Evolutionary conservation across 257 asterid genomes (phyloP), one percentile per base, ranked within the genome.

Genomic region (Nicotiana tabacum): DNA sequence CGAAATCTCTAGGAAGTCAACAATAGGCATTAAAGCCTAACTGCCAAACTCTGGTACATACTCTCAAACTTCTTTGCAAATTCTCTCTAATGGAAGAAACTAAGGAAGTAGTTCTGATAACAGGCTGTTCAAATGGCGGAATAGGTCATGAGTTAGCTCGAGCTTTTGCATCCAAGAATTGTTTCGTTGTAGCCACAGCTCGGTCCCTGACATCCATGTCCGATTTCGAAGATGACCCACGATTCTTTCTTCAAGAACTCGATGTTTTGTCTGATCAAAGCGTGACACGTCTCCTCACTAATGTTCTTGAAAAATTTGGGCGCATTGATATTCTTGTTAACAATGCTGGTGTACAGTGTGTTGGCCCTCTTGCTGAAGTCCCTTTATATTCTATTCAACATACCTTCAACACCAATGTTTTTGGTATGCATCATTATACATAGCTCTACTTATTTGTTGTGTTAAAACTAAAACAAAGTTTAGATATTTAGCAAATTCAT

Each of bases 171-270:
- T 78, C 89, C 37, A 89, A 91, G 65, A 89, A 88, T 82, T 96
- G 98, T 90, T 87, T 88, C 1, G 99, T 96, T 9, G 97, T 94
- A 43, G 93, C 99, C 81, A 96, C 99, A 2, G 98, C 99, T 65
- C 93, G 98, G 15, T 88, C 93, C 2, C 85, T 87, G 48, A 72
- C 91, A 53, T 89, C 99, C 84, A 81, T 96, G 82, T 86, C 93
- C 32, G 95, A 96, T 83, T 80, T 96, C 24, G 83, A 87, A 35
- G 78, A 83, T 12, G 94, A 96, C 83, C 90, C 92, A 5, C 85
- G 97, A 46, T 94, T 94, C 88, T 91, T 90, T 83, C 90, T 89
- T 35, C 97, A 91, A 29, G 89, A 94, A 86, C 90, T 96, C 62
- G 97, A 96, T 86, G 95, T 94, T 6, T 86, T 93, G 29, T 89